A percentile compares a stretch with the other conserved stretches of the same genome.
Evolutionary conservation across 441 rosid species (phyloP).

Genomic region (Bocquillonia castaneifolia): DNA sequence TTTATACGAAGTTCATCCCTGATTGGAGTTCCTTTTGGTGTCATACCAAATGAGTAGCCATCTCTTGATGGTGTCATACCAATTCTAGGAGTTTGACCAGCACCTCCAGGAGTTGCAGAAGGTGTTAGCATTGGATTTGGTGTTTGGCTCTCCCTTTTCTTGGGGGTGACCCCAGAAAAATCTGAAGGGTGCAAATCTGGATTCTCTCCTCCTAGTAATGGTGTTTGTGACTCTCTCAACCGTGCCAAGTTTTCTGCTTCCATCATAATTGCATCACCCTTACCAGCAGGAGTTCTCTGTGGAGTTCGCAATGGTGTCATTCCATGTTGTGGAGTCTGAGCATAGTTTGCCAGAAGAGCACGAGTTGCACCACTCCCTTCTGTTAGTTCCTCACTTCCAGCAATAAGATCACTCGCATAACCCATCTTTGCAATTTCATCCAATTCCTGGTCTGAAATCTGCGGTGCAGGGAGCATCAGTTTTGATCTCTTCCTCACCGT

Average conservation of each 20-base stretch:
- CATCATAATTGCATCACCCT: slow-evolving; percentile 98
- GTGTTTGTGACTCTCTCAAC: slow-evolving; percentile 94
- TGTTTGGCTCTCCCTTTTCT: slow-evolving; percentile 75
- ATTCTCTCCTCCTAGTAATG: slow-evolving; percentile 95
- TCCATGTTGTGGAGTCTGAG: slow-evolving; percentile 82
- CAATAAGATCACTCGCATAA: slow-evolving; percentile 81
- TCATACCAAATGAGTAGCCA: slow-evolving; percentile 66
- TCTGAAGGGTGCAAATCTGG: slow-evolving; percentile 99
- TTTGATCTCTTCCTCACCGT: slow-evolving; percentile 92
- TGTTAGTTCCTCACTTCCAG: slow-evolving; percentile 69
- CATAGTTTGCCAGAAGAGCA: slow-evolving; percentile 90
- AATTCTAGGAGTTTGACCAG: slow-evolving; percentile 72
- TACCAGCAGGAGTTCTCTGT: slow-evolving; percentile 94
- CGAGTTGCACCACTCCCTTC: slow-evolving; percentile 92
- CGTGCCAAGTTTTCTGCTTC: slow-evolving; percentile 97
- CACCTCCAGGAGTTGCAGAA: slow-evolving; percentile 78
- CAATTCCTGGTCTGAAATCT: slow-evolving; percentile 87
- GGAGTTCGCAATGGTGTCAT: slow-evolving; percentile 90
- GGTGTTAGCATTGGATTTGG: slow-evolving; percentile 94
- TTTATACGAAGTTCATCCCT: slow-evolving; percentile 95
- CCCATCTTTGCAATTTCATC: slow-evolving; percentile 99
- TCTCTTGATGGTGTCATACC: slow-evolving; percentile 94
- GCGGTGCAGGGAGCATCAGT: slow-evolving; percentile 96
- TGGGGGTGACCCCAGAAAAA: slow-evolving; percentile 97
- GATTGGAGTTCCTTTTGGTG: slow-evolving; percentile 91